Base-by-base conservation (phyloP, 768 basidiomycete species). In the Steccherinum ochraceum region DNA sequence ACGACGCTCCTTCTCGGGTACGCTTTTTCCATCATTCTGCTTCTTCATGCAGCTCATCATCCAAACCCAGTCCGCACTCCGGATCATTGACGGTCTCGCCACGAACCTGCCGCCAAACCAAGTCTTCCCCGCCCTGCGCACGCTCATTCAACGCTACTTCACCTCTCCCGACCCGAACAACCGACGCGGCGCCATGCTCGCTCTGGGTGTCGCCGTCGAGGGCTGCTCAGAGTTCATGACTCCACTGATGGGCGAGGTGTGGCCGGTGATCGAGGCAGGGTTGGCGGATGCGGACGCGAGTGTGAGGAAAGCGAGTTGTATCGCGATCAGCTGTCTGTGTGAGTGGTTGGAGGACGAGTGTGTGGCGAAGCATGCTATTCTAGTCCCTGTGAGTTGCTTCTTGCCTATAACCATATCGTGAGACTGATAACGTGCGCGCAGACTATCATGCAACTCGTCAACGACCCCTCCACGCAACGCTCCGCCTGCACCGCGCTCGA, bases 221-320 rank as follows among this genome's bases (percentile, higher is more conserved):
- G 96, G 96, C 16, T 97, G 95, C 74, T 91, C 88, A 70, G 94
- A 98, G 73, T 98, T 74, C 71, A 97, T 99, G 82, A 91, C 92
- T 26, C 92, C 94, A 7, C 78, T 93, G 58, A 92, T 99, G 79
- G 69, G 66, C 53, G 78, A 90, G 60, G 84, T 99, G 24, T 99
- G 96, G 96, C 93, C 94, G 1, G 76, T 95, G 50, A 83, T 99
- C 59, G 89, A 96, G 63, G 75, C 80, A 45, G 94, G 94, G 57
- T 80, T 99, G 25, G 78, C 77, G 53, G 96, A 99, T 64, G 65
- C 70, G 35, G 93, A 97, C 61, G 76, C 86, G 12, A 77, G 79
- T 11, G 96, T 99, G 47, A 79, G 94, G 63, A 96, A 93, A 67
- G 95, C 96, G 2, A 86, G 89, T n/a, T 98, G 95, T 68, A 82